phyloP scores from a whole-genome alignment of 208 protist species.

The Perkinsela sp. region DNA sequence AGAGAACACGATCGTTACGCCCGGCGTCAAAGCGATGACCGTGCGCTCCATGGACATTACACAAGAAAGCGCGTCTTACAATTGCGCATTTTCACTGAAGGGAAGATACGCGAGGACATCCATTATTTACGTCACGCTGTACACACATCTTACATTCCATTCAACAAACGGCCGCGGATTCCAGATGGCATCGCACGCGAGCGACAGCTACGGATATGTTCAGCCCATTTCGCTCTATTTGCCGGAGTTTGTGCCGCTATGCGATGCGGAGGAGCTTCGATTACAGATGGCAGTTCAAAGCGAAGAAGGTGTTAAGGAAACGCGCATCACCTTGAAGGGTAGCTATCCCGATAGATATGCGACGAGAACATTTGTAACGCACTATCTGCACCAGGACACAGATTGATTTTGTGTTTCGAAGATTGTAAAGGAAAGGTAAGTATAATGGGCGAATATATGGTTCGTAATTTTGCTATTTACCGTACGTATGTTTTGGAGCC shows the following conservation, averaged over 20 bases:
- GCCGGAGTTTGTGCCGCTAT: not conserved
- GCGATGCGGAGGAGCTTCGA: not conserved
- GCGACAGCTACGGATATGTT: not conserved
- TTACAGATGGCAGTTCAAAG: not conserved
- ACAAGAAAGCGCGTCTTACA: not conserved
- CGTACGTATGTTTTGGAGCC: too few relatives aligned
- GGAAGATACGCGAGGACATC: not conserved
- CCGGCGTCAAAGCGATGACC: not conserved
- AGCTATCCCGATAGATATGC: not conserved
- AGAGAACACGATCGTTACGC: conserved; percentile 23
- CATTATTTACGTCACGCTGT: not conserved
- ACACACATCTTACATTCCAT: not conserved
- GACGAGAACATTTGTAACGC: not conserved
- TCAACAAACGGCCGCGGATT: not conserved
- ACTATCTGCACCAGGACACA: too few relatives aligned
- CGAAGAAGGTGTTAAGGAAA: not conserved
- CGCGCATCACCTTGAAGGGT: not conserved
- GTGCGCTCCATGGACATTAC: conserved; percentile 1
- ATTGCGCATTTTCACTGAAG: not conserved
- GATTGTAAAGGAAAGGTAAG: too few relatives aligned
- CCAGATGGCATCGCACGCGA: not conserved
- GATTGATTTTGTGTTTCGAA: too few relatives aligned
- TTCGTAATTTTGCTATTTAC: too few relatives aligned
- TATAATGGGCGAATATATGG: too few relatives aligned
- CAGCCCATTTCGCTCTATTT: not conserved